These are phyloP conservation scores for Neolentinus lepideus DNA, from an alignment of 1,284 basidiomycete genomes.

Conservation along the genomic window DNA sequence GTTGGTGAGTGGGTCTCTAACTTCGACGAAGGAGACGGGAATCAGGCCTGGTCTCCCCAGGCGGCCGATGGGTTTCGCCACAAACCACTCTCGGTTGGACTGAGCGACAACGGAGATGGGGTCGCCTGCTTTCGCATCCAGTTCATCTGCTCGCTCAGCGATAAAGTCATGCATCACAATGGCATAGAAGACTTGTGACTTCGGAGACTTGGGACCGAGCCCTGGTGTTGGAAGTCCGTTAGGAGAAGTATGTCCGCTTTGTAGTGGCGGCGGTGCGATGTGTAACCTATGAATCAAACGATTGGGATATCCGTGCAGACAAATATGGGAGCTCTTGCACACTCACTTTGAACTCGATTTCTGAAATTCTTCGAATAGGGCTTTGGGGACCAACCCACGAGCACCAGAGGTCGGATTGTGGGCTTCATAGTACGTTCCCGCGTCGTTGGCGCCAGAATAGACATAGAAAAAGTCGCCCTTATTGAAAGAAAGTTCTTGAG, in stretches of 20 bases:
- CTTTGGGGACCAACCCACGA: slow-evolving; percentile 84
- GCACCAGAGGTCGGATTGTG: slow-evolving; percentile 90
- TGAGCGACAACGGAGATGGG: slow-evolving; percentile 89
- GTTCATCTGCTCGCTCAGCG: slow-evolving; percentile 93
- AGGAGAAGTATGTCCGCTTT: slow-evolving; percentile 35
- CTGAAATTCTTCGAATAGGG: slow-evolving; percentile 82
- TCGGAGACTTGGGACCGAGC: slow-evolving; percentile 20
- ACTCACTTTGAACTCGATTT: slow-evolving; percentile 65
- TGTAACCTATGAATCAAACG: not conserved
- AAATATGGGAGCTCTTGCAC: not conserved
- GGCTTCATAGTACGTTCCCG: slow-evolving; percentile 73
- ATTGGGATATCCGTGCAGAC: not conserved
- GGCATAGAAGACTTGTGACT: slow-evolving; percentile 76
- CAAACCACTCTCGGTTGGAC: slow-evolving; percentile 87
- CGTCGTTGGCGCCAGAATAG: slow-evolving; percentile 59
- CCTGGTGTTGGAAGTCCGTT: not conserved
- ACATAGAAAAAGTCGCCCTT: slow-evolving; percentile 99
- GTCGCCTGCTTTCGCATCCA: slow-evolving; percentile 92
- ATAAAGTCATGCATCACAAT: slow-evolving; percentile 93
- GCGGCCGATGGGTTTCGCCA: slow-evolving; percentile 90
- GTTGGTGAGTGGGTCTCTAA: slow-evolving; percentile 87
- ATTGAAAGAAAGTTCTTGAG: slow-evolving; percentile 86
- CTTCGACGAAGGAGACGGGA: slow-evolving; percentile 93
- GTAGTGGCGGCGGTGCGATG: slow-evolving; percentile 20
- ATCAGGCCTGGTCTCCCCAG: slow-evolving; percentile 95